Evolutionary conservation across 2,329 filamentous ascomycete genomes (phyloP).

Genomic region (Fusarium torulosum): DNA sequence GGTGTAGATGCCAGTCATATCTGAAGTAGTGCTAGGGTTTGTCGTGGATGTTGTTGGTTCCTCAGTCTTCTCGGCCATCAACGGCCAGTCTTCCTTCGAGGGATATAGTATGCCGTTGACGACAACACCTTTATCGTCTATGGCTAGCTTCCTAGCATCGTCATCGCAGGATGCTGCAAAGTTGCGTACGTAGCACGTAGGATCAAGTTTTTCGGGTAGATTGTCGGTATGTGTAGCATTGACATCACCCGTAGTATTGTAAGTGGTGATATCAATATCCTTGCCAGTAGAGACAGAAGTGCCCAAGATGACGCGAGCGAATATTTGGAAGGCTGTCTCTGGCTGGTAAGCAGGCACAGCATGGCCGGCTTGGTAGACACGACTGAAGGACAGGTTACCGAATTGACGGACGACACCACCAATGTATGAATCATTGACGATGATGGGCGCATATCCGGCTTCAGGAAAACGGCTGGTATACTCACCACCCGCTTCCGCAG

Average conservation of each 20-base stretch:
- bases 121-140: slow-evolving; percentile 66
- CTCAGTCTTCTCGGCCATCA: slow-evolving; percentile 48
- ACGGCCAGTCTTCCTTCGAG: slow-evolving; percentile 57
- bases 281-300: slow-evolving; percentile 68
- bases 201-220: slow-evolving; percentile 60
- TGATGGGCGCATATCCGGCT: slow-evolving; percentile 79
- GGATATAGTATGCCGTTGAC: slow-evolving; percentile 70
- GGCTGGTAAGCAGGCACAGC: slow-evolving; percentile 72
- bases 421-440: slow-evolving; percentile 75
- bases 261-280: slow-evolving; percentile 63
- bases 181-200: slow-evolving; percentile 72
- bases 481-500: slow-evolving; percentile 59
- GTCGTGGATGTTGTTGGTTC: slow-evolving; percentile 42
- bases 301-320: slow-evolving; percentile 69
- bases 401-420: slow-evolving; percentile 81
- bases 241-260: slow-evolving; percentile 67
- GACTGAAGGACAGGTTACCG: slow-evolving; percentile 77
- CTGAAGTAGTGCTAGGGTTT: slow-evolving; percentile 32
- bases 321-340: slow-evolving; percentile 69
- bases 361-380: slow-evolving; percentile 76
- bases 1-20: slow-evolving; percentile 52
- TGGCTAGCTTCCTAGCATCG: slow-evolving; percentile 61
- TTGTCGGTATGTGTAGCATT: slow-evolving; percentile 69
- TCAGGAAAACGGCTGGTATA: slow-evolving; percentile 69
- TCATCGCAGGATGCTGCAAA: slow-evolving; percentile 64